These are phyloP conservation scores for Lentinula sp. DNA, from an alignment of 768 basidiomycete species.

Conservation along the genomic window DNA sequence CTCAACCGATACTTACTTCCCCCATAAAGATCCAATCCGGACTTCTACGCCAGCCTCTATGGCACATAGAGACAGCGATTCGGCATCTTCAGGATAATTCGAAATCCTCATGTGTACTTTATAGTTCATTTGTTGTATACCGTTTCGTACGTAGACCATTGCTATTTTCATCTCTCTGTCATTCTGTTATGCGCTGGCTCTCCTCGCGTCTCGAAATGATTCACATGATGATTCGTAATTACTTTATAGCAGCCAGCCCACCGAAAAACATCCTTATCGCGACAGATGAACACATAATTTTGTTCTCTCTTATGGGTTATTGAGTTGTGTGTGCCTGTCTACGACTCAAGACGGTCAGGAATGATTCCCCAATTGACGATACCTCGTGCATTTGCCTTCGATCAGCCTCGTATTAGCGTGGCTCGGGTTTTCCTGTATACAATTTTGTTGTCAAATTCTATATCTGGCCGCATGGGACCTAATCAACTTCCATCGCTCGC, in stretches of 20 bases:
- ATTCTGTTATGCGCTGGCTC: background rate
- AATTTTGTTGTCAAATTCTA: background rate
- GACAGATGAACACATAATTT: background rate
- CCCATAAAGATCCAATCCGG: constrained; percentile 58
- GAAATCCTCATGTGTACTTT: background rate
- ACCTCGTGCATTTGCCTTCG: background rate
- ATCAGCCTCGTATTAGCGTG: background rate
- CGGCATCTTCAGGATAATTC: constrained; percentile 40
- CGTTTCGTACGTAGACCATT: constrained; percentile 4
- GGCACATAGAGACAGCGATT: constrained; percentile 63
- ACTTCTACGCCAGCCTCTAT: constrained; percentile 29
- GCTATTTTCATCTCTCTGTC: background rate
- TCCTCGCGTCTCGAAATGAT: background rate
- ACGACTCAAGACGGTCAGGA: too few species aligned
- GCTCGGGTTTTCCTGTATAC: background rate
- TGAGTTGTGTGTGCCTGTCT: background rate
- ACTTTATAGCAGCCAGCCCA: background rate
- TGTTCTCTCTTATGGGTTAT: background rate
- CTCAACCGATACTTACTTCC: constrained; percentile 12
- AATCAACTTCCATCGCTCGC: background rate
- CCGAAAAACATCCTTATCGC: background rate
- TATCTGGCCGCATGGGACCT: background rate
- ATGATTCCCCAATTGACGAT: background rate
- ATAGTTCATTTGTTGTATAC: background rate
- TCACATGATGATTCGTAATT: background rate